Conservation (phyloP, 2,329 filamentous ascomycete genomes). For the Stemphylium vesicarium region DNA sequence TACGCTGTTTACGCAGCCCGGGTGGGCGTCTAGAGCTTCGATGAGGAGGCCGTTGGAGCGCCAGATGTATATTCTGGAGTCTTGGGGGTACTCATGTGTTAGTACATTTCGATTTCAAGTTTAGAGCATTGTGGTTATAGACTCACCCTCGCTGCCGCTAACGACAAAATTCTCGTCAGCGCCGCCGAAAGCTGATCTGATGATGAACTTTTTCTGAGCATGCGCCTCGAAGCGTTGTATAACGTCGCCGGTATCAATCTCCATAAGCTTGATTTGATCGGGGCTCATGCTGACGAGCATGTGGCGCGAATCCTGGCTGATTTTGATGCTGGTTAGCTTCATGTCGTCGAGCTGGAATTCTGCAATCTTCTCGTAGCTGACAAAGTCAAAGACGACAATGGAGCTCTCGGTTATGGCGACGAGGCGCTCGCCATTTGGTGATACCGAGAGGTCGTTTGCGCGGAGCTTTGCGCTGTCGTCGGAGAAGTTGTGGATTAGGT, state of each 20-base stretch:
- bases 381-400: conserved; percentile 82
- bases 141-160: conserved; percentile 85
- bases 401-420: conserved; percentile 76
- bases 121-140: too few species aligned
- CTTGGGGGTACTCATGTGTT: conserved; percentile 49
- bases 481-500: conserved; percentile 66
- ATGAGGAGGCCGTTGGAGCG: conserved; percentile 81
- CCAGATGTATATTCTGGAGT: conserved; percentile 83
- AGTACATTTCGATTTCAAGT: background rate
- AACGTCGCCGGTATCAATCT: conserved; percentile 74
- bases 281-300: conserved; percentile 83
- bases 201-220: conserved; percentile 76
- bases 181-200: conserved; percentile 84
- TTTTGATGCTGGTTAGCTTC: conserved; percentile 77
- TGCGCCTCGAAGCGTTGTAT: conserved; percentile 79
- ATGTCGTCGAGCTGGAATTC: conserved; percentile 72
- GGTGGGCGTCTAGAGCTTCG: conserved; percentile 77
- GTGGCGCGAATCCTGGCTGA: conserved; percentile 80
- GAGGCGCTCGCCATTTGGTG: conserved; percentile 77
- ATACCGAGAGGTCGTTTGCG: conserved; percentile 84
- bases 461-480: conserved; percentile 66
- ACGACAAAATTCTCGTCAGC: conserved; percentile 91
- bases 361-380: conserved; percentile 75
- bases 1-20: conserved; percentile 82
- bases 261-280: conserved; percentile 77